Percentiles rank a stretch among this genome's conserved stretches.
phyloP scores from a whole-genome alignment of 306 rosid genomes.

The Vachellia pachyceras region DNA sequence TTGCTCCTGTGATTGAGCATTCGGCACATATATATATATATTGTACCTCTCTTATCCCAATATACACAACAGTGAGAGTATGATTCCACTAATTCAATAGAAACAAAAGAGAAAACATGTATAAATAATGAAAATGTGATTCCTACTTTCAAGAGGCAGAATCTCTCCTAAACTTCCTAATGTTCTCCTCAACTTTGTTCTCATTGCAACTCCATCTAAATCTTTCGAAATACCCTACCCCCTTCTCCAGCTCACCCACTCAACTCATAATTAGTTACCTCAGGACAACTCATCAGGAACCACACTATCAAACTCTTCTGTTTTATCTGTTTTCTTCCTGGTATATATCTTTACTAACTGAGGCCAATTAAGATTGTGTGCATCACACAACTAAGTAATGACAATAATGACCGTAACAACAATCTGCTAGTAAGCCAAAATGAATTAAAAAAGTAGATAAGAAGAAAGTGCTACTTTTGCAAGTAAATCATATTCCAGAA shows the following conservation, averaged over 20 bases:
- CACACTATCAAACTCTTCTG: neutral
- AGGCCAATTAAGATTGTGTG: neutral
- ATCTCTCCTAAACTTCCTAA: neutral
- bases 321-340: neutral
- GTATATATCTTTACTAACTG: neutral
- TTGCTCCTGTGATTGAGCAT: no score
- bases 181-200: neutral
- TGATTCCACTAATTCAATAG: no score
- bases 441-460: neutral
- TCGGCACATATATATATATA: no score
- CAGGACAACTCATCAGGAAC: neutral
- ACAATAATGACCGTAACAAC: neutral
- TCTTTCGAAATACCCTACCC: neutral
- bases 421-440: neutral
- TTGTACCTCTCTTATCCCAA: no score
- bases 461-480: slow-evolving; percentile 1
- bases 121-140: neutral
- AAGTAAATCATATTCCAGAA: slow-evolving; percentile 26
- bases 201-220: neutral
- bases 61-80: no score
- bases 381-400: neutral
- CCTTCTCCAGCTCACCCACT: neutral
- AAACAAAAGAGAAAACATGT: neutral
- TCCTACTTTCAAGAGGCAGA: neutral
- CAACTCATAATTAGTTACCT: neutral